Base-by-base conservation (phyloP, 1,284 basidiomycete species). In the Pascua sp. region DNA sequence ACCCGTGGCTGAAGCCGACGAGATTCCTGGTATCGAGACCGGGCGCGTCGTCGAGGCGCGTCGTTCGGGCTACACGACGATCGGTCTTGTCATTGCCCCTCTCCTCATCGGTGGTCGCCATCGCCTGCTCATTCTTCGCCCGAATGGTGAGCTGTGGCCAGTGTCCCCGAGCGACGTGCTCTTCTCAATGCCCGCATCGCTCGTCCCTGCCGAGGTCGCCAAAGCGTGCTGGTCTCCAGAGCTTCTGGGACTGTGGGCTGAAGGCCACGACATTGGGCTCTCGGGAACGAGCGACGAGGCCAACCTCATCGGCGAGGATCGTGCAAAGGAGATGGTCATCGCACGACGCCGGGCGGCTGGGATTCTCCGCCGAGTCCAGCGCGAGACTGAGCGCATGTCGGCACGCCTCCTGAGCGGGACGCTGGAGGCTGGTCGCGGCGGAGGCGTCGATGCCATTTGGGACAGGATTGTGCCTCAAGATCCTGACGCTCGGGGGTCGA, bases 141-240 rank as follows among this genome's bases (percentile, higher is more conserved):
- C 63, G 0, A 60, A 63, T 9, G 77, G 77, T 10, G 71, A 72
- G 47, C 63, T 72, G 38, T 70, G 72, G 63, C 76, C 74, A 4
- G 57, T 72, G 8, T 60, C 63, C 7, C 16, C 63, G 3, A 67
- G 71, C 47, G 75, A 78, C 61, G 66, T 79, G 10, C 73, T 73
- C 59, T 78, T 70, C 56, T 61, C 72, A 57, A 67, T 78, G 60
- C 76, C 76, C 0, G 42, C 61, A 0, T 67, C 68, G 1, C 58
- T 77, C 15, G 55, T 73, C 5, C 57, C 67, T 10, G 42, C 55
- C 3, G 38, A 55, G 0, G 41, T 69, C 1, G 57, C 62, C 13
- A 51, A 60, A 8, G 24, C 47, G 47, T 68, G 67, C 41, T 72
- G 70, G 70, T 63, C 62, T 0, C 60, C 63, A 3, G 65, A 66